Base-by-base conservation (phyloP, 192 early-diverging fungal genomes). In the Coemansia reversa region DNA sequence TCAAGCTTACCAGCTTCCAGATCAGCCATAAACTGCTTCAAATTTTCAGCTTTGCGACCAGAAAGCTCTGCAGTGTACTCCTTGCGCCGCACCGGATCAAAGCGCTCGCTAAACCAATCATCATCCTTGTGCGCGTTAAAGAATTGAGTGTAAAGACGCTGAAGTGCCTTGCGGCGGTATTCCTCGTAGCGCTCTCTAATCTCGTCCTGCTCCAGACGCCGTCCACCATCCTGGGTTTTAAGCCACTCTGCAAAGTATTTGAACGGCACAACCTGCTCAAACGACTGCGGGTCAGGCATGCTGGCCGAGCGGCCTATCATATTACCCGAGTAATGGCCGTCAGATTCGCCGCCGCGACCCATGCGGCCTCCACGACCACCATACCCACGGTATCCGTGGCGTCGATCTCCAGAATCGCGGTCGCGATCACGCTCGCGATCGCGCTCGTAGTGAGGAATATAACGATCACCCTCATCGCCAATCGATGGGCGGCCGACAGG, bases 51-150 rank as follows among this genome's bases (percentile, higher is more conserved):
- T 63, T 91, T 89, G 19, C 87, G 82, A 19, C 67, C 62, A 3
- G 75, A 65, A 9, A 90, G 73, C 58, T 86, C 73, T 27, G 80
- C 61, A 29, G 76, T 71, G 24, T 89, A 83, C 18, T 70, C 58
- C 33, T 75, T 66, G 50, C 88, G 89, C 1, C 83, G 70, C n/a
- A 76, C 85, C 6, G 94, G 94, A 69, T 96, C 91, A 66, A 95
- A 98, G 62, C 92, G 90, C 82, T 96, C 94, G 20, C 84, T 70
- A 76, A 98, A 98, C 95, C 96, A 98, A 62, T 93, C 93, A 24
- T 90, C 86, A 1, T 87, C 84, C 54, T 89, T 91, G 73, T 96
- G 90, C 19, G 74, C 74, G 1, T 83, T 76, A 75, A 92, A 94
- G 67, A 95, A 95, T 48, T 83, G 83, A 30, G 81, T 76, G 61